Base-by-base conservation (phyloP, 345 rosid species). In the Theobroma cacao region DNA sequence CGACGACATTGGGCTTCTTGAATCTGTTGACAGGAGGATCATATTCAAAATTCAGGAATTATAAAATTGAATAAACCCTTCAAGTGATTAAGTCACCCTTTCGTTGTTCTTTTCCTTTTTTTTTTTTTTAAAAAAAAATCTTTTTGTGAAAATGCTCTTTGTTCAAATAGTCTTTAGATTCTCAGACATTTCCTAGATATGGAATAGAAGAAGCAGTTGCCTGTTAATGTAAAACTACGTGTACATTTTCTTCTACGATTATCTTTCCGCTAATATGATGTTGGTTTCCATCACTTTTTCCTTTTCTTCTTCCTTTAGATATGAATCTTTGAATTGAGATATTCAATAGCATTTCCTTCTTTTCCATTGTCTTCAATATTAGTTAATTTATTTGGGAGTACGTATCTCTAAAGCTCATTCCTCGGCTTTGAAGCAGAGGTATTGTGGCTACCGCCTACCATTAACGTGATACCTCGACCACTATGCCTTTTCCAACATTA, bases 1-100 rank as follows among this genome's bases (percentile, higher is more conserved):
- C 70, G 92, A 85, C 67, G 91, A 90, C 26, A 85, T 90, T 86
- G 93, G 94, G 36, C 83, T 93, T 59, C 87, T 91, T 65, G 94
- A 93, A 82, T 88, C 86, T 55, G 94, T 91, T 12, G 98, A 93
- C 80, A 83, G 88, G 55, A 71, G 83, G 76, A 82, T 91, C 78
- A 40, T 88, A 62, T 91, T 93, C 83, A 89, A 86, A 72, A 61
- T 79, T 38, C 82, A 79, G 52, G 89, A 86, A 62, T 71, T 85
- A 36, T 82, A 65, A 20, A 28, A 13, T 31, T 8, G 13, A 12
- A 13, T 31, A 38, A 38, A 15, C 22, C 33, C 34, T 22, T 73
- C n/a, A 55, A 17, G 15, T 69, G 28, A 50, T 36, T 65, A 13
- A 33, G 7, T 22, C 60, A 15, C 64, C 11, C 5, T 20, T 33